Evolutionary conservation across 2,329 filamentous ascomycete species (phyloP).

Genomic region (Scedosporium aurantiacum): DNA sequence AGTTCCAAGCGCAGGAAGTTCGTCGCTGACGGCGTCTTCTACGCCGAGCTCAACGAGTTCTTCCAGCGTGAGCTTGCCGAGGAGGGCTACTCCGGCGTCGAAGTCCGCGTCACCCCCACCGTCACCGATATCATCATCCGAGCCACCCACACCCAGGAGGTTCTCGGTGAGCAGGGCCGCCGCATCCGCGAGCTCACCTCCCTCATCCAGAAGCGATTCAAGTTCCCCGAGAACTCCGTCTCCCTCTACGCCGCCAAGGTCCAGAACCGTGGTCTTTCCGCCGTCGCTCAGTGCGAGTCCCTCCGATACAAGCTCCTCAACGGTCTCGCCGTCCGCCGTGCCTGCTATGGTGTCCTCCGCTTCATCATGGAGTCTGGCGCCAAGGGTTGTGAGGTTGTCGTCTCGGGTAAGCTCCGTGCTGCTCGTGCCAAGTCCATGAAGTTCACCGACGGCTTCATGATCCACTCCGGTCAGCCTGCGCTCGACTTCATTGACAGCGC

Average conservation of each 20-base stretch:
- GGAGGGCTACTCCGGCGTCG: constrained; percentile 99
- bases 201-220: constrained; percentile 99
- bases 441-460: constrained; percentile 99
- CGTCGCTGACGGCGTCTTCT: constrained; percentile 98
- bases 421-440: constrained; percentile 99
- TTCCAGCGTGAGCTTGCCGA: constrained; percentile 99
- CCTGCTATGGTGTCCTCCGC: constrained; percentile 98
- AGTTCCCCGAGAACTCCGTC: constrained; percentile 99
- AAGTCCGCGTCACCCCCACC: constrained; percentile 98
- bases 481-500: constrained; percentile 99
- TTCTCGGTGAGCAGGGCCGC: constrained; percentile 98
- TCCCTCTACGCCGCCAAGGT: constrained; percentile 99
- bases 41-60: constrained; percentile 99
- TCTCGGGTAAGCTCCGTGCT: constrained; percentile 97
- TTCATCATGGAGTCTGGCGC: constrained; percentile 99
- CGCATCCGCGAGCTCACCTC: constrained; percentile 99
- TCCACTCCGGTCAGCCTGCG: constrained; percentile 99
- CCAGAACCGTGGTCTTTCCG: constrained; percentile 99
- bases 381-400: constrained; percentile 99
- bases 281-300: constrained; percentile 99
- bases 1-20: constrained; percentile 93
- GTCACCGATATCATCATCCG: constrained; percentile 99
- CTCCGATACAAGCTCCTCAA: constrained; percentile 99
- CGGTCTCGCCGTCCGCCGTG: constrained; percentile 94
- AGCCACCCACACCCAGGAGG: constrained; percentile 99